phyloP scores from a whole-genome alignment of 768 basidiomycete genomes.

The Trametes cubensis region DNA sequence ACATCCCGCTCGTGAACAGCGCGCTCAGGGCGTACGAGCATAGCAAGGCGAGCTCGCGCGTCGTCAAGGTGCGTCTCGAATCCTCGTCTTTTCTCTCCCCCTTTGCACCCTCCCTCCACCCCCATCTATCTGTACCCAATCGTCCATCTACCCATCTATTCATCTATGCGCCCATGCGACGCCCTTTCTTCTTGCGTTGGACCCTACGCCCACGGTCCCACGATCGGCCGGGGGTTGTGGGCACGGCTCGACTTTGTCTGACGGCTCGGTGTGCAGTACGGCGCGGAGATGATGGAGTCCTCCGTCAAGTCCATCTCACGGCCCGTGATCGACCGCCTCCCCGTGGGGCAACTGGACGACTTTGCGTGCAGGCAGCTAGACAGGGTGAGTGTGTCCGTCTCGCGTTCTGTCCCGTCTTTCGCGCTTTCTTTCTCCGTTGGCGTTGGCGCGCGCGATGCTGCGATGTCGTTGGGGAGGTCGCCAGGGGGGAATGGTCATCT shows the following conservation, averaged over 20 bases:
- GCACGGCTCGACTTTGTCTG: neutral
- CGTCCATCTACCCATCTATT: neutral
- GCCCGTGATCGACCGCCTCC: slow-evolving; percentile 79
- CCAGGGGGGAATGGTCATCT: neutral
- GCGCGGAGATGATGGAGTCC: slow-evolving; percentile 85
- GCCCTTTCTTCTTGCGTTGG: too few species aligned
- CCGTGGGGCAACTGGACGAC: slow-evolving; percentile 78
- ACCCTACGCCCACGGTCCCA: neutral
- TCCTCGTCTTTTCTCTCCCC: too few species aligned
- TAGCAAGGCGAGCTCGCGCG: slow-evolving; percentile 79
- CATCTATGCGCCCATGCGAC: too few species aligned
- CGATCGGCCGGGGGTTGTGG: neutral
- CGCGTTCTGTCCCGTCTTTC: slow-evolving; percentile 5
- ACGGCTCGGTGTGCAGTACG: slow-evolving; percentile 57
- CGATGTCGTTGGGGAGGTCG: neutral
- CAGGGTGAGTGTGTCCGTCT: slow-evolving; percentile 52
- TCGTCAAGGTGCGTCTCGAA: slow-evolving; percentile 68
- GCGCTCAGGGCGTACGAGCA: slow-evolving; percentile 79
- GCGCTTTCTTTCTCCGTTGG: neutral
- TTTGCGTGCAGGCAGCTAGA: slow-evolving; percentile 90
- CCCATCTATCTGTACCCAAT: neutral
- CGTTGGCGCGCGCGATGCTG: slow-evolving; percentile 13
- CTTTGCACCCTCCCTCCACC: neutral
- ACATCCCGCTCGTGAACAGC: slow-evolving; percentile 70
- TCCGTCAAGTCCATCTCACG: slow-evolving; percentile 79